Base-by-base conservation (phyloP, 352 stramenopile genomes). In the Globisporangium polare region DNA sequence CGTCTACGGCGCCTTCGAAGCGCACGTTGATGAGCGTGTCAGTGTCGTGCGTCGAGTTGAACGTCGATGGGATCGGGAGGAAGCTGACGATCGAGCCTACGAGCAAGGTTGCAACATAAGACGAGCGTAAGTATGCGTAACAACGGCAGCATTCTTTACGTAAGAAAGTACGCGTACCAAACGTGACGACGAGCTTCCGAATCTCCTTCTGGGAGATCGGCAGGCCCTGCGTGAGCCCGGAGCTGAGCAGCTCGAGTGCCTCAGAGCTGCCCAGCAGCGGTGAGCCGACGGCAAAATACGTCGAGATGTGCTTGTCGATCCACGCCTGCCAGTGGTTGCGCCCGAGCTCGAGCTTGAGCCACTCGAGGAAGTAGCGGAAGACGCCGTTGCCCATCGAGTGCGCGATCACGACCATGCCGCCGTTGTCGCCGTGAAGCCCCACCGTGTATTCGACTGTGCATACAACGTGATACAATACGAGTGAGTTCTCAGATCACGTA, bases 301-400 rank as follows among this genome's bases (percentile, higher is more conserved):
- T 69, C 18, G 82, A 85, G 50, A 94, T 79, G 60, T 94, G 79
- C 12, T 65, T 69, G 60, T 90, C 80, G 46, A 94, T 88, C 84
- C 84, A 94, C 43, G 72, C 59, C 39, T 89, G 77, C 76, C 77
- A 89, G 66, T 90, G 72, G 52, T 92, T 81, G 7, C 71, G 67
- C 1, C 83, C 83, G 22, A 94, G 71, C 58, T 94, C 82, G 53
- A 86, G 75, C 56, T 88, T 83, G 54, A 94, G 68, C 84, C 84
- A 94, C 58, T 79, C 78, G 33, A 94, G 75, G 47, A 94, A 94
- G 71, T 94, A 94, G 3, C 82, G 82, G 24, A 94, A 87, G 18
- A 92, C 63, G 37, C 74, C 73, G 61, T 94, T 94, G 33, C 84
- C 84, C 77, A 94, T 90, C 33, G 84, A 94, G 59, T 94, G 84